A percentile compares a stretch with the other conserved stretches of the same genome.
These are phyloP conservation scores for Modicella reniformis DNA, from an alignment of 371 early-diverging fungal genomes.

Conservation along the genomic window DNA sequence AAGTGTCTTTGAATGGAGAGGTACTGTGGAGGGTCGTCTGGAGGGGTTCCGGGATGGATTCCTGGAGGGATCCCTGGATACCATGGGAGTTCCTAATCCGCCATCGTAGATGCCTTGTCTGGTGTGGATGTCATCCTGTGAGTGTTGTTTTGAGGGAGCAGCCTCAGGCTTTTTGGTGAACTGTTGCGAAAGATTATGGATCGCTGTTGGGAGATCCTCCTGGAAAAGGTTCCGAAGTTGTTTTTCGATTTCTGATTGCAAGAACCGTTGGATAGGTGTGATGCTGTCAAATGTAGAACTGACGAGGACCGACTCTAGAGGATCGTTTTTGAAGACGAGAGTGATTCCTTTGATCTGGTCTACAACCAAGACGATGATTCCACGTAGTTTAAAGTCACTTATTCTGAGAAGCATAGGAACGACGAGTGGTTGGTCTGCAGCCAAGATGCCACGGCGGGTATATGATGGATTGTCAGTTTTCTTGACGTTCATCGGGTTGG, in stretches of 20 bases:
- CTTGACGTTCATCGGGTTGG: slow-evolving; percentile 81
- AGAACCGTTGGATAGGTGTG: slow-evolving; percentile 81
- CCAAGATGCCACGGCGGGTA: slow-evolving; percentile 77
- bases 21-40: slow-evolving; percentile 41
- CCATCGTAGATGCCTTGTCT: slow-evolving; percentile 42
- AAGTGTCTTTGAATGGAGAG: slow-evolving; percentile 24
- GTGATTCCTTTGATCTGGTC: slow-evolving; percentile 93
- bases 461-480: slow-evolving; percentile 67
- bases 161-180: slow-evolving; percentile 52
- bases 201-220: slow-evolving; percentile 92
- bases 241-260: slow-evolving; percentile 92
- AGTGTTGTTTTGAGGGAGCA: slow-evolving; percentile 29
- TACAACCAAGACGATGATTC: slow-evolving; percentile 93
- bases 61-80: slow-evolving; percentile 44
- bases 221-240: slow-evolving; percentile 88
- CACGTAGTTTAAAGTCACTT: slow-evolving; percentile 85
- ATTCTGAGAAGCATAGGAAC: slow-evolving; percentile 96
- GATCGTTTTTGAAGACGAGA: slow-evolving; percentile 95
- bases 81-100: slow-evolving; percentile 46
- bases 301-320: slow-evolving; percentile 90
- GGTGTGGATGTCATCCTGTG: slow-evolving; percentile 34
- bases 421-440: slow-evolving; percentile 91
- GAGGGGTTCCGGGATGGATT: slow-evolving; percentile 41
- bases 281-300: slow-evolving; percentile 94
- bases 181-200: slow-evolving; percentile 86